phyloP scores from a whole-genome alignment of 495 filamentous ascomycete genomes.

The Aspergillus bridgeri region DNA sequence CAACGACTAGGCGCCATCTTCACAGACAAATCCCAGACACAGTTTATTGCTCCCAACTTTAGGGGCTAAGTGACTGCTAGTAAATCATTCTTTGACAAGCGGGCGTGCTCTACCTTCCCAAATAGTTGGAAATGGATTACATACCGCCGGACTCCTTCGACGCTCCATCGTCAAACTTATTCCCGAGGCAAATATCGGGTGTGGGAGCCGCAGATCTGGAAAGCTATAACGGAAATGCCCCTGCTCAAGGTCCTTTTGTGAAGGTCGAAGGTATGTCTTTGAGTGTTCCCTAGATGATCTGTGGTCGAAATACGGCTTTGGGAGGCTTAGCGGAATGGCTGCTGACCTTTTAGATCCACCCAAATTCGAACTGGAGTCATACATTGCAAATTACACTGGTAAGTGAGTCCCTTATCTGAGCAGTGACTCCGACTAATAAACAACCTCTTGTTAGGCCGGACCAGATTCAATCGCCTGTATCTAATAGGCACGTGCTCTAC shows the following conservation, averaged over 20 bases:
- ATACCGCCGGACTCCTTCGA: slow-evolving; percentile 29
- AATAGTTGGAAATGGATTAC: slow-evolving; percentile 23
- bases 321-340: slow-evolving; percentile 10
- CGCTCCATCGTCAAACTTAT: slow-evolving; percentile 14
- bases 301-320: background rate
- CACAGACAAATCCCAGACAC: background rate
- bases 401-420: slow-evolving; percentile 14
- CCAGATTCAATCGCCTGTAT: slow-evolving; percentile 73
- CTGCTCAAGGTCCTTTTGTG: slow-evolving; percentile 14
- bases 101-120: background rate
- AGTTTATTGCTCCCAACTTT: background rate
- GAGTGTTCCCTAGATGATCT: background rate
- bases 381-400: slow-evolving; percentile 91
- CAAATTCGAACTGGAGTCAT: slow-evolving; percentile 89
- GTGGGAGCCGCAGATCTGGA: slow-evolving; percentile 12
- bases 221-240: slow-evolving; percentile 13
- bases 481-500: slow-evolving; percentile 77
- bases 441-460: slow-evolving; percentile 49
- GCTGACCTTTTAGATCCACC: slow-evolving; percentile 62
- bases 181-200: slow-evolving; percentile 6
- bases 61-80: background rate
- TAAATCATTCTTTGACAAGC: background rate
- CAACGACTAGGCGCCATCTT: background rate
- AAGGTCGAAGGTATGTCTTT: slow-evolving; percentile 32
- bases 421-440: background rate